Evolutionary conservation across 2,329 filamentous ascomycete genomes (phyloP).

Genomic region (Phoma herbarum): DNA sequence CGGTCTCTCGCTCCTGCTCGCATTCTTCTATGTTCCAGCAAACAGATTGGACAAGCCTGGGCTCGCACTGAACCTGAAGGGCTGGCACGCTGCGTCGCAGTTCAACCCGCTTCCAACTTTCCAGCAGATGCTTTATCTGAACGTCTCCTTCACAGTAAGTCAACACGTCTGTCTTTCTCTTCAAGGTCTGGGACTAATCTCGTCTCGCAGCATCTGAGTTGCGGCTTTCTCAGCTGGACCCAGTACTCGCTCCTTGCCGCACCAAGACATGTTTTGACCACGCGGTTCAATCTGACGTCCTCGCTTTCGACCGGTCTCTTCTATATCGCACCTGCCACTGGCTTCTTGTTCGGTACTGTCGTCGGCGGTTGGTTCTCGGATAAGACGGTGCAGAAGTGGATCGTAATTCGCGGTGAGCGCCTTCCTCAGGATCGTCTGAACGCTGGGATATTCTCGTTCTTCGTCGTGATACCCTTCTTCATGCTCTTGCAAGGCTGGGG

Average conservation of each 20-base stretch:
- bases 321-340: neutral
- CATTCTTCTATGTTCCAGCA: neutral
- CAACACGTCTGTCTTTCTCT: neutral
- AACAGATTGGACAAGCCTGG: neutral
- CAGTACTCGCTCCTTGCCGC: neutral
- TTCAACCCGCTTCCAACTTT: neutral
- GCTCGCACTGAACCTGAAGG: neutral
- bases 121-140: neutral
- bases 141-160: neutral
- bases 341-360: neutral
- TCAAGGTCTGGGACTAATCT: neutral
- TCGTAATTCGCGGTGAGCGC: neutral
- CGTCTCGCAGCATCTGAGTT: neutral
- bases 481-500: neutral
- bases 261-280: neutral
- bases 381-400: neutral
- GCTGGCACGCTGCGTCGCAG: neutral
- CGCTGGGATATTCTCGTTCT: neutral
- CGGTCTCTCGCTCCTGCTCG: neutral
- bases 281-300: neutral
- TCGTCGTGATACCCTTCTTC: neutral
- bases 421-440: neutral
- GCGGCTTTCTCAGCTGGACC: neutral
- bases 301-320: neutral
- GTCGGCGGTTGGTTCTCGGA: neutral